Percentiles rank a stretch among this genome's conserved stretches.
Evolutionary conservation across 306 rosid genomes (phyloP).

Genomic region (Quercus alba): DNA sequence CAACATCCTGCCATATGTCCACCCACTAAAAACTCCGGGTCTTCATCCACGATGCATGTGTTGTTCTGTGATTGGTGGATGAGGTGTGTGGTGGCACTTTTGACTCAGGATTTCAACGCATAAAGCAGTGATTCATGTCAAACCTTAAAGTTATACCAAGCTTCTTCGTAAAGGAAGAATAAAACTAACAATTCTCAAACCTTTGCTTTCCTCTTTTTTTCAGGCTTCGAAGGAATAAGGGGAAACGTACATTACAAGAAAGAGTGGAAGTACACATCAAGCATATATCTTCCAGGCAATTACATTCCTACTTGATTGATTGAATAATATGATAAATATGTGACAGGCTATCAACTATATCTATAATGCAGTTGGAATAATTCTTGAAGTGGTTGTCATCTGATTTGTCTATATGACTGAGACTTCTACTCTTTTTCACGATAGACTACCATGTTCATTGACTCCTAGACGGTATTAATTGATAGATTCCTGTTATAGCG

Average conservation of each 20-base stretch:
- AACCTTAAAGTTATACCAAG: neutral
- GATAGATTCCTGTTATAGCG: neutral
- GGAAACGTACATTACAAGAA: neutral
- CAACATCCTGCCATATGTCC: conserved; percentile 20
- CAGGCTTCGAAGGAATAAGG: neutral
- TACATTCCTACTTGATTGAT: neutral
- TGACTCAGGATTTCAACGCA: conserved; percentile 27
- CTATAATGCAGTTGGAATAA: neutral
- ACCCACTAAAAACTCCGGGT: neutral
- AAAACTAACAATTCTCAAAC: neutral
- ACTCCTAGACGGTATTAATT: neutral
- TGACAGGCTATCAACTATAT: neutral
- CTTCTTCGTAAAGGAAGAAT: conserved; percentile 6
- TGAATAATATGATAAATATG: neutral
- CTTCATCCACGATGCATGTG: neutral
- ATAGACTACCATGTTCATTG: neutral
- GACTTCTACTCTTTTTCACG: too few species aligned
- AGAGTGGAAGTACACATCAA: neutral
- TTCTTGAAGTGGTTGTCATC: too few species aligned
- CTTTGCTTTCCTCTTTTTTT: neutral
- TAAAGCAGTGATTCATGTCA: neutral
- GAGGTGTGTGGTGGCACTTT: neutral
- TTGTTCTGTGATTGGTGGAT: neutral
- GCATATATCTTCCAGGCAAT: neutral
- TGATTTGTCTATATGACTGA: too few species aligned